Evolutionary conservation across 495 filamentous ascomycete species (phyloP).

Genomic region (Hypoxylon trugodes): DNA sequence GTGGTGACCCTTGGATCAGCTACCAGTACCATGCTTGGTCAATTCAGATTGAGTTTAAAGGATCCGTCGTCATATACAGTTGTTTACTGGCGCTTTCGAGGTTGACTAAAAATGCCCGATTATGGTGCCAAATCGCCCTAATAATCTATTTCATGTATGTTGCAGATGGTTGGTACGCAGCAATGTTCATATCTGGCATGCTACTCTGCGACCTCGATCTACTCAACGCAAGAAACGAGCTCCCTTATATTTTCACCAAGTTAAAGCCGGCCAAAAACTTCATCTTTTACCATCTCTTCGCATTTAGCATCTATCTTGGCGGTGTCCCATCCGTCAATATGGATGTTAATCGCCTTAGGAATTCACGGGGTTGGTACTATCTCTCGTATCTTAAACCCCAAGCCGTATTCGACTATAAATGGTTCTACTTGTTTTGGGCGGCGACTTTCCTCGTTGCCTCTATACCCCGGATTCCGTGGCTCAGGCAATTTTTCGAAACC

Average conservation of each 20-base stretch:
- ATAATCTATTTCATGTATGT: slow-evolving; percentile 56
- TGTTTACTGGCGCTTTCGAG: slow-evolving; percentile 53
- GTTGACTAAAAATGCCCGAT: slow-evolving; percentile 42
- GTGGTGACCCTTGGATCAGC: slow-evolving; percentile 49
- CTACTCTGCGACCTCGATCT: slow-evolving; percentile 59
- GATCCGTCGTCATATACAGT: slow-evolving; percentile 59
- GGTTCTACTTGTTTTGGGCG: slow-evolving; percentile 61
- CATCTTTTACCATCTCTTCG: slow-evolving; percentile 57
- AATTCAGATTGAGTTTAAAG: slow-evolving; percentile 53
- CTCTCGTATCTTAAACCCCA: slow-evolving; percentile 59
- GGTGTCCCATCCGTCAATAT: slow-evolving; percentile 54
- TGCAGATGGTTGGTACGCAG: slow-evolving; percentile 55
- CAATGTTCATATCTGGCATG: slow-evolving; percentile 57
- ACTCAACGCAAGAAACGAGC: slow-evolving; percentile 49
- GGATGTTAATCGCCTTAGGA: slow-evolving; percentile 46
- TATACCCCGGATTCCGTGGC: slow-evolving; percentile 52
- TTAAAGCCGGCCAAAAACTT: slow-evolving; percentile 52
- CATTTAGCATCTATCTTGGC: slow-evolving; percentile 52
- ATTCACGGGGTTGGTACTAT: slow-evolving; percentile 55
- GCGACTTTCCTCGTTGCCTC: slow-evolving; percentile 63
- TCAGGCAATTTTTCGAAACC: slow-evolving; percentile 65
- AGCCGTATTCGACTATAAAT: slow-evolving; percentile 59
- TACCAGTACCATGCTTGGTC: slow-evolving; percentile 56
- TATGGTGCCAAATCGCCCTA: slow-evolving; percentile 45
- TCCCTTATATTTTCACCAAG: slow-evolving; percentile 48